These are phyloP conservation scores for Chrysanthemum seticuspe DNA, from an alignment of 129 eudicot species.

Conservation along the genomic window DNA sequence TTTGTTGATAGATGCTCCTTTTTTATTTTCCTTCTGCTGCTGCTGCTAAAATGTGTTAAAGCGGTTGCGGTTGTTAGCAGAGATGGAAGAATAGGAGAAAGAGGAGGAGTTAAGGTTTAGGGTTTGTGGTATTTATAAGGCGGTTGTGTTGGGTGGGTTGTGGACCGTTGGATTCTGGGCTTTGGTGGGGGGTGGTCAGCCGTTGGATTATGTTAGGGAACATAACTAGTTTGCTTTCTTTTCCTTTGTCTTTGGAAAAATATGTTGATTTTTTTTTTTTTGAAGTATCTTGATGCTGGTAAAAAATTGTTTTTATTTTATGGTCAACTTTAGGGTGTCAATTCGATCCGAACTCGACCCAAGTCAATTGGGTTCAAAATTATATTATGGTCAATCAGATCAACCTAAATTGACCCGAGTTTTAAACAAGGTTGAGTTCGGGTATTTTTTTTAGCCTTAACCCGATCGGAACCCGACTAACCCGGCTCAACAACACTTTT, in stretches of 20 bases:
- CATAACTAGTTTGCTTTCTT: not conserved
- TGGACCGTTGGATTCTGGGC: constrained; percentile 47
- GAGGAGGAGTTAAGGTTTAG: constrained; percentile 45
- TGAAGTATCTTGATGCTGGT: too few relatives aligned
- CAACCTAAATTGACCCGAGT: too few relatives aligned
- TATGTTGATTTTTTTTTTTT: not conserved
- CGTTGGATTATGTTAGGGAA: constrained; percentile 29
- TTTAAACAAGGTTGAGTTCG: too few relatives aligned
- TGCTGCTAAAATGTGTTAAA: constrained; percentile 34
- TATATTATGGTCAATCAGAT: too few relatives aligned
- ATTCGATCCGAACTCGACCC: too few relatives aligned
- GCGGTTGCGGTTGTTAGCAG: constrained; percentile 29
- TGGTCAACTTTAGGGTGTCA: too few relatives aligned
- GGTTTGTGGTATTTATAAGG: constrained; percentile 31
- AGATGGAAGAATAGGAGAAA: constrained; percentile 38
- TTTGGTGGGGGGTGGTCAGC: not conserved
- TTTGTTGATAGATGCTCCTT: constrained; percentile 10
- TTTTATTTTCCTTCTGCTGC: not conserved
- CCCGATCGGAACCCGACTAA: too few relatives aligned
- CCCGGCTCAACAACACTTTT: too few relatives aligned
- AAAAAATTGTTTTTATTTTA: too few relatives aligned
- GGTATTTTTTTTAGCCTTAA: too few relatives aligned
- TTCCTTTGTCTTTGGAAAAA: not conserved
- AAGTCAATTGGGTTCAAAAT: too few relatives aligned
- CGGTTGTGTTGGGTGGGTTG: constrained; percentile 11